phyloP scores from a whole-genome alignment of 805 yeast genomes.

The Sugiyamaella valdiviana region DNA sequence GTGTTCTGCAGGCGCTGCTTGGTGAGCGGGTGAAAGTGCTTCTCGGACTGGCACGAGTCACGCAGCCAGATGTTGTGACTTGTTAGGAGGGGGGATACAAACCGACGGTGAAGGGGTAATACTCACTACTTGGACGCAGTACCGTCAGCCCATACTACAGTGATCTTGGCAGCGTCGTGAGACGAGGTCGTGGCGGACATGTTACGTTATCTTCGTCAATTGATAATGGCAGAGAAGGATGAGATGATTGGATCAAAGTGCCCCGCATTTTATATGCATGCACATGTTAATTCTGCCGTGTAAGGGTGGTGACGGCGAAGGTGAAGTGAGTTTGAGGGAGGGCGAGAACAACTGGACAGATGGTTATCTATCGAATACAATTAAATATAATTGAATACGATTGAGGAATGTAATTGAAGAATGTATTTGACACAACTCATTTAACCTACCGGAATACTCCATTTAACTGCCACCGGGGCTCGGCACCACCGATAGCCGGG shows the following conservation, averaged over 20 bases:
- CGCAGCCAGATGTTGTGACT: slow-evolving; percentile 55
- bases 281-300: not conserved
- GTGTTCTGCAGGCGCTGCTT: slow-evolving; percentile 56
- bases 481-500: too few species aligned
- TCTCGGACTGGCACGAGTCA: slow-evolving; percentile 54
- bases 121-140: slow-evolving; percentile 25
- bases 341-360: too few species aligned
- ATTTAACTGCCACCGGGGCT: too few species aligned
- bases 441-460: too few species aligned
- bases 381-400: too few species aligned
- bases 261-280: not conserved
- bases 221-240: too few species aligned
- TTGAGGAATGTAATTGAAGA: too few species aligned
- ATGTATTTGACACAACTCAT: too few species aligned
- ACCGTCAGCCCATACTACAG: slow-evolving; percentile 27
- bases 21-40: slow-evolving; percentile 50
- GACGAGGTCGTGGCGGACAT: not conserved
- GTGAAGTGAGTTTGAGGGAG: not conserved
- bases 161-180: slow-evolving; percentile 21
- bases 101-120: not conserved
- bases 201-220: too few species aligned
- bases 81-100: not conserved
- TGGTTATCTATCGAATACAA: too few species aligned
- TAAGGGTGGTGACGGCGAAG: not conserved
- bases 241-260: not conserved